Evolutionary conservation across 2,329 filamentous ascomycete species (phyloP), one percentile per base, ranked within the genome.

Genomic region (Cercospora sp.): DNA sequence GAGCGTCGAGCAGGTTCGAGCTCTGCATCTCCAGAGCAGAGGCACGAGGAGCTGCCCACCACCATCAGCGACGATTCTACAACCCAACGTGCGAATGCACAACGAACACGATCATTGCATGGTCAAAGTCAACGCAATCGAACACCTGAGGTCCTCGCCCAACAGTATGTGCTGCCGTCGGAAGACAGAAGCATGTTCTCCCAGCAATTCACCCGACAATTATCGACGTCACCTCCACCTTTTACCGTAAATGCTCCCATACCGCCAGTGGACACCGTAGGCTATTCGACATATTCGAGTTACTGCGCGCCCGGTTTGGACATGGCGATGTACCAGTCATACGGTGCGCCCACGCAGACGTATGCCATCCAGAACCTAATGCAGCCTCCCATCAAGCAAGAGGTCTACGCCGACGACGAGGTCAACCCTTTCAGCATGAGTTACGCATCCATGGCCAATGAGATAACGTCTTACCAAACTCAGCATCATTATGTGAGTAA

Each of bases 1-100:
- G 91, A 94, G 85, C 88, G 90, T 77, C 87, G 91, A 72, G 91
- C 91, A 67, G 90, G 89, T 57, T 83, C 88, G 72, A 85, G 85
- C 67, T 87, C 83, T 73, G 85, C 82, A 78, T 87, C 84, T 45
- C 87, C 87, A 63, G 87, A 89, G 77, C 85, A 86, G 75, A 81
- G 82, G 70, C 86, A 85, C 67, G 83, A 82, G 61, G 84, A 87
- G 76, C 81, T 86, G 23, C 82, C 84, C 63, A 76, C 76, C 33
- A 66, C 71, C n/a, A 60, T 33, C 51, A 42, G 20, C 36, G 39
- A 60, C 7, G 64, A 65, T 58, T 66, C 66, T 26, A 36, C 55
- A 10, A 36, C 66, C 4, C 65, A 67, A 36, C 23, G 30, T 10
- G 18, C 36, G 33, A 67, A 48, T 30, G 39, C 45, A 13, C 69